Evolutionary conservation across 352 stramenopile species (phyloP), one percentile per base, ranked within the genome.

Genomic region (Aphanomyces astaci): DNA sequence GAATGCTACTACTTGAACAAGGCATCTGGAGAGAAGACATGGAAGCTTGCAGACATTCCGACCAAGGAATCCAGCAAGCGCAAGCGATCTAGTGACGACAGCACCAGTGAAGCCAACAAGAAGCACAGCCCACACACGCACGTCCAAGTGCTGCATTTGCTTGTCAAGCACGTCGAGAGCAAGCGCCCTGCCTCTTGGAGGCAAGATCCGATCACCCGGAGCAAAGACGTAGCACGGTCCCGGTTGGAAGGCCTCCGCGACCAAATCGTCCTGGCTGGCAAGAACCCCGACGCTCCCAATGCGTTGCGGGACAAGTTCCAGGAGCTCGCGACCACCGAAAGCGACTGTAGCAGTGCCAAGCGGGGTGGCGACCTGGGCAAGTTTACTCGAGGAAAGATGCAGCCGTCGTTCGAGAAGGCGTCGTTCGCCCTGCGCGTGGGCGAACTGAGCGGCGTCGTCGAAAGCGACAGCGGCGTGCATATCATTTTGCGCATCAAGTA

Each of bases 401-500:
- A 94, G 63, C 83, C 87, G 59, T 76, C 88, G 15, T 98, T 98
- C 72, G 92, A 98, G 71, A 81, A 93, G 30, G 90, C 87, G 30
- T 81, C 89, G 39, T 98, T 98, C 69, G 81, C 74, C 40, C 84
- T 99, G 40, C 83, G 94, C 63, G 84, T 98, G 22, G 92, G 90
- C 39, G 85, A 98, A 72, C 86, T 99, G 65, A 98, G 87, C 63
- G 88, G 86, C 4, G 93, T 98, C 70, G 90, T 99, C 28, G 93
- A 96, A 65, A 98, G 88, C 52, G 96, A 98, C 72, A 98, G 87
- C 66, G 97, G 96, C 53, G 86, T 98, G 66, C 97, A 99, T 82
- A 87, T 99, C 56, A 98, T 99, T 62, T 90, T 98, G 63, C 85
- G 96, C 62, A 72, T 90, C 71, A 84, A 79, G 75, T 75, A 79